These are phyloP conservation scores for Paramecium octaurelia DNA, from an alignment of 73 alveolate species.

Conservation along the genomic window DNA sequence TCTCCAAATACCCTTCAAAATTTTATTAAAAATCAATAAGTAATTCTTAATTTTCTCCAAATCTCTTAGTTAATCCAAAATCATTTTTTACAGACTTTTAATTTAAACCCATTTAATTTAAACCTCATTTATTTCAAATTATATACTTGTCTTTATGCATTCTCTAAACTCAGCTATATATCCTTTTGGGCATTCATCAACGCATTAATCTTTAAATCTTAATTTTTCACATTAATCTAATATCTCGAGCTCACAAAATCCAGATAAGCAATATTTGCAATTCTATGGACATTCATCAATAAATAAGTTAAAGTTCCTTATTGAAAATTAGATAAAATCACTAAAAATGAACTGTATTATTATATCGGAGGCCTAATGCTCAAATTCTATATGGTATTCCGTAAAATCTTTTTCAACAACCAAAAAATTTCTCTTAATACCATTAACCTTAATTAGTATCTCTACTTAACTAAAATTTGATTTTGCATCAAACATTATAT, in stretches of 20 bases:
- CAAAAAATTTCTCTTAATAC: not conserved
- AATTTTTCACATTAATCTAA: not conserved
- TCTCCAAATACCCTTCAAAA: not conserved
- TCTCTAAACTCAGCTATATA: not conserved
- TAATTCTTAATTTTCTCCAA: not conserved
- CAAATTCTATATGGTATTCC: not conserved
- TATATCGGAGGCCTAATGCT: not conserved
- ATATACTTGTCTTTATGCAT: not conserved
- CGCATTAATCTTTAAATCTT: not conserved
- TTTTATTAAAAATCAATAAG: not conserved
- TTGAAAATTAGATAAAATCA: not conserved
- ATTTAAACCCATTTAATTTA: not conserved
- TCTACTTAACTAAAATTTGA: not conserved
- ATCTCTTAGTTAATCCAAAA: not conserved
- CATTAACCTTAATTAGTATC: not conserved
- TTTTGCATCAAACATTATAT: not conserved
- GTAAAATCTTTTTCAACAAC: not conserved
- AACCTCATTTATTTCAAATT: not conserved
- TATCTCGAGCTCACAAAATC: not conserved
- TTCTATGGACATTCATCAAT: not conserved
- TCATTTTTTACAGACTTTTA: not conserved
- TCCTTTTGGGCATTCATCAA: slow-evolving; percentile 6
- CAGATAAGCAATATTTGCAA: not conserved
- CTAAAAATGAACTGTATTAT: not conserved
- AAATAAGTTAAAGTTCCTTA: not conserved